Base-by-base conservation (phyloP, 805 yeast species). In the Candida sanyiensis region DNA sequence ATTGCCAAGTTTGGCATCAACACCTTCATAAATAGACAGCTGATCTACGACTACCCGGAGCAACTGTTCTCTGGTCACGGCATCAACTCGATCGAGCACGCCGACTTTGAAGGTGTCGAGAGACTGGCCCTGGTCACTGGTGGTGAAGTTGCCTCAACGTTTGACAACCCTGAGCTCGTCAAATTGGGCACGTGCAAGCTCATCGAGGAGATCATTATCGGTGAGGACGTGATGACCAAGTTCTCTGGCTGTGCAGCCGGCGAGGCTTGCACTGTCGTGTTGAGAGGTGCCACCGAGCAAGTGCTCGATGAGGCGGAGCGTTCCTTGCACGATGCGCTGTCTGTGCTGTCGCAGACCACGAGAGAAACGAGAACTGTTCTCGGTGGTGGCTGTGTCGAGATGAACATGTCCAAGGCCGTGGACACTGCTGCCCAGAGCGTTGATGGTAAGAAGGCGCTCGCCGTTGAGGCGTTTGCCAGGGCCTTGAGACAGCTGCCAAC, bases 21-120 rank as follows among this genome's bases (percentile, higher is more conserved):
- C 61, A 80, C 90, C 52, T 93, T 93, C 61, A 88, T 93, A 51
- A 93, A 93, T 69, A 80, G 98, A 58, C 98, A 93, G 66, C 75
- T 93, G 57, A 93, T 93, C 57, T 93, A 93, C 65, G 97, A 93
- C 67, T 93, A 90, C 75, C 98, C 98, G 19, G 98, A 93, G 66
- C 96, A 86, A 64, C 71, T 93, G 50, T 85, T 93, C 56, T 74
- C 95, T 6, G 98, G 90, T 51, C 64, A 87, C 30, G 77, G 80
- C 39, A 84, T 93, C 53, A 89, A 86, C 62, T 80, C 96, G 17
- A 87, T 93, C 47, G 98, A 93, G 63, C 98, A 93, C 59, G 97
- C 98, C 12, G 98, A 93, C 63, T 93, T 93, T 54, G 97, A 86
- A 56, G 99, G 97, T 56, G 86, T 93, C 39, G 98, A 93, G 69